phyloP scores from a whole-genome alignment of 805 yeast genomes.

The Priceomyces medius region DNA sequence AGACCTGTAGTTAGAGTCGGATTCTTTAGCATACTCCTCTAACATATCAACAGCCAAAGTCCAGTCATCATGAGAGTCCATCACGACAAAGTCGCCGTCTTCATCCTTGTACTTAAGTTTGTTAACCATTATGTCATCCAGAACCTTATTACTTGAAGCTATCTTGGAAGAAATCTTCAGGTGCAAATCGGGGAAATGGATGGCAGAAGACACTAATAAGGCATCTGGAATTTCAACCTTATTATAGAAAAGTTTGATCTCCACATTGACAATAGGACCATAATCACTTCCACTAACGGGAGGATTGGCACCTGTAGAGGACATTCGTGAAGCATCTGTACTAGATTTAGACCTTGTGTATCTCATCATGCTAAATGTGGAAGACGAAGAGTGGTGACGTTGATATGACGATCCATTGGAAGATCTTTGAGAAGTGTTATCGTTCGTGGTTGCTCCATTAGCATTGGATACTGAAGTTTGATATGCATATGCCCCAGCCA shows the following conservation, averaged over 20 bases:
- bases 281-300: constrained; percentile 8
- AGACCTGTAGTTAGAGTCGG: constrained; percentile 12
- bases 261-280: constrained; percentile 6
- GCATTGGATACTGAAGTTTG: constrained; percentile 10
- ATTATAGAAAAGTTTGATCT: constrained; percentile 33
- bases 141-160: constrained; percentile 50
- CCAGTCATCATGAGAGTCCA: constrained; percentile 88
- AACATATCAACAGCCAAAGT: constrained; percentile 69
- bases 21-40: constrained; percentile 28
- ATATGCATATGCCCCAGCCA: constrained; percentile 17
- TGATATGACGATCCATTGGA: constrained; percentile 30
- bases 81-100: constrained; percentile 88
- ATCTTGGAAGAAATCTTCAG: constrained; percentile 56
- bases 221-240: constrained; percentile 27
- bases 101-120: constrained; percentile 86
- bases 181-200: constrained; percentile 53
- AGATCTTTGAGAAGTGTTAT: constrained; percentile 22
- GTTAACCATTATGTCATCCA: constrained; percentile 48
- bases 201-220: constrained; percentile 25
- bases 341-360: constrained; percentile 24
- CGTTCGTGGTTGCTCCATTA: constrained; percentile 6
- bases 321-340: constrained; percentile 14
- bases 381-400: constrained; percentile 43
- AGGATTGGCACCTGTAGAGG: constrained; percentile 8
- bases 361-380: constrained; percentile 45